phyloP scores from a whole-genome alignment of 1,139 yeast species.

The Yamadazyma spencermartinsiae region DNA sequence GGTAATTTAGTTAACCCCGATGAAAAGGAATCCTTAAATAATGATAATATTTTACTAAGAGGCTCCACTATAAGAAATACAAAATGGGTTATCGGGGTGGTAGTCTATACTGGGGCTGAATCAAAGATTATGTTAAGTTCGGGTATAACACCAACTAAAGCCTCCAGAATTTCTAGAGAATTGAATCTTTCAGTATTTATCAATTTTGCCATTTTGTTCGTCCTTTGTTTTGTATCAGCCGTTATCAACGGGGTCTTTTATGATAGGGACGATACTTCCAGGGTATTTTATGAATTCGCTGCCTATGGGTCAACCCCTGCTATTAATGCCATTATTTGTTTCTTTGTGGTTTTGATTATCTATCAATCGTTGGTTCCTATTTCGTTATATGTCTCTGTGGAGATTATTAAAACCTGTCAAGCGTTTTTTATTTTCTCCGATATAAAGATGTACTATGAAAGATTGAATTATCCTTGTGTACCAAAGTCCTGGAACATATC shows the following conservation, averaged over 20 bases:
- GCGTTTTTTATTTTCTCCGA: conserved; percentile 93
- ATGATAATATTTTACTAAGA: conserved; percentile 79
- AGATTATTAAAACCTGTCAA: conserved; percentile 90
- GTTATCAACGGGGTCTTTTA: conserved; percentile 80
- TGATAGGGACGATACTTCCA: conserved; percentile 50
- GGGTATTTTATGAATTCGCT: conserved; percentile 65
- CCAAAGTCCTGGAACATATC: conserved; percentile 98
- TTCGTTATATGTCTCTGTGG: conserved; percentile 90
- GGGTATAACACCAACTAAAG: conserved; percentile 89
- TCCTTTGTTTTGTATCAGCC: conserved; percentile 82
- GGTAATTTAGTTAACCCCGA: conserved; percentile 40
- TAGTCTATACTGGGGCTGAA: conserved; percentile 85
- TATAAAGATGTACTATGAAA: conserved; percentile 79
- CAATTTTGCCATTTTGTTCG: conserved; percentile 73
- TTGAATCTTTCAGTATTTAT: conserved; percentile 78
- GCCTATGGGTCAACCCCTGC: conserved; percentile 58
- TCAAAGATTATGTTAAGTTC: conserved; percentile 92
- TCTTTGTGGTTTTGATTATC: conserved; percentile 85
- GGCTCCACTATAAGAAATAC: conserved; percentile 94
- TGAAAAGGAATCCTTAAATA: conserved; percentile 72
- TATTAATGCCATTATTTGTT: conserved; percentile 77
- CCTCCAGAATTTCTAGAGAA: conserved; percentile 79
- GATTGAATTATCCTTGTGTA: conserved; percentile 88
- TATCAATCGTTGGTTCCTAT: conserved; percentile 94
- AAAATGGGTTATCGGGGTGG: conserved; percentile 90